These are phyloP conservation scores for Lonicera japonica DNA, from an alignment of 129 eudicot genomes.

Conservation along the genomic window DNA sequence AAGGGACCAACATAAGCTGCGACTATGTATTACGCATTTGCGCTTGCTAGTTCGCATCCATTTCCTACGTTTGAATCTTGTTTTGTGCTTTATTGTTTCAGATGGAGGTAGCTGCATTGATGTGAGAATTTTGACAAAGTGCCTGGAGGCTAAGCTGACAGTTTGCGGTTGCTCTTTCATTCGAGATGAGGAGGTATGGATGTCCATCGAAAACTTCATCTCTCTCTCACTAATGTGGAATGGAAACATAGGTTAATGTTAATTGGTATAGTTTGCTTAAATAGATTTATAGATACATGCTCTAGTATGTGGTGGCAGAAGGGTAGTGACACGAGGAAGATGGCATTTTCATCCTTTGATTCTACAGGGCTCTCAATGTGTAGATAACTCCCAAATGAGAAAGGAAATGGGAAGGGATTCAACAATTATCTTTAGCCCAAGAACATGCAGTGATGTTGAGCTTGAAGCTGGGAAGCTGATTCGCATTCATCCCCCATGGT, in stretches of 20 bases:
- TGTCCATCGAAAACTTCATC: neutral
- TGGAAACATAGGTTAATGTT: neutral
- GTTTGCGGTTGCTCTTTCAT: conserved; percentile 63
- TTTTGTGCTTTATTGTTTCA: conserved; percentile 3
- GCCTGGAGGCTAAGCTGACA: conserved; percentile 68
- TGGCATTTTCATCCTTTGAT: conserved; percentile 7
- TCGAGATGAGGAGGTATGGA: conserved; percentile 44
- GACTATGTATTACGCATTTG: neutral
- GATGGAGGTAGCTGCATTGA: conserved; percentile 49
- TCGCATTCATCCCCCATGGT: conserved; percentile 78
- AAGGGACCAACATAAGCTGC: too few relatives aligned
- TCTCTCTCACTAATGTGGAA: neutral
- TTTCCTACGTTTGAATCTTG: neutral
- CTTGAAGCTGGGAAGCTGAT: conserved; percentile 69
- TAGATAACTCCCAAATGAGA: conserved; percentile 19
- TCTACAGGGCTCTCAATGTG: conserved; percentile 31
- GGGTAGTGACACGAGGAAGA: neutral
- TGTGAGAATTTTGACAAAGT: conserved; percentile 61
- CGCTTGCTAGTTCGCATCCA: neutral
- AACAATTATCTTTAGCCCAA: conserved; percentile 62
- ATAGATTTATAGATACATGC: too few relatives aligned
- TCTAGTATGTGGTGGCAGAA: neutral
- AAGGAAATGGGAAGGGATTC: conserved; percentile 21
- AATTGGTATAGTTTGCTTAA: neutral
- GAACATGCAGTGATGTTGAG: conserved; percentile 60